These are phyloP conservation scores for Wallacemonas collosoma DNA, from an alignment of 208 protist species.

Conservation along the genomic window DNA sequence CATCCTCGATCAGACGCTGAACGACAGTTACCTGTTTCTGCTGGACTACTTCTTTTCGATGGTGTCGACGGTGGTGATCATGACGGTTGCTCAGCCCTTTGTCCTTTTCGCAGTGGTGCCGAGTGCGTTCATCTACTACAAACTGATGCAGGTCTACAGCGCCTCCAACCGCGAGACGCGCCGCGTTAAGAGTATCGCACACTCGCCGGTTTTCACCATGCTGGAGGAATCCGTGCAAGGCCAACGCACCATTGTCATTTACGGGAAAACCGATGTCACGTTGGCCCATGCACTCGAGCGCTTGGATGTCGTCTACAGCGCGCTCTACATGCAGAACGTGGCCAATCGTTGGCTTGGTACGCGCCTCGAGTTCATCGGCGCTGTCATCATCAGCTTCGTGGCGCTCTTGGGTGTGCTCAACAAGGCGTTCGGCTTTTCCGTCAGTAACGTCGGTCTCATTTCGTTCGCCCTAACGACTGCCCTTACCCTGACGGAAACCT, in stretches of 20 bases:
- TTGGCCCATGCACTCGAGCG: conserved; percentile 38
- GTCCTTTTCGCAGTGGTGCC: conserved; percentile 53
- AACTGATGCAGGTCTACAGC: conserved; percentile 90
- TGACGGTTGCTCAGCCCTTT: conserved; percentile 46
- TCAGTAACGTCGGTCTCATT: conserved; percentile 47
- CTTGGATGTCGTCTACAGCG: conserved; percentile 59
- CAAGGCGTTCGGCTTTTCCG: conserved; percentile 25
- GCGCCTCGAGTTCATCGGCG: conserved; percentile 89
- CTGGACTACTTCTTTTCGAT: conserved; percentile 62
- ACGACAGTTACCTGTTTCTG: conserved; percentile 54
- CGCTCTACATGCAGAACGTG: conserved; percentile 50
- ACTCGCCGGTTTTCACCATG: conserved; percentile 93
- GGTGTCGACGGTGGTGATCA: conserved; percentile 54
- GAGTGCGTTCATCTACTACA: conserved; percentile 82
- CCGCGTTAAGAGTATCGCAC: conserved; percentile 83
- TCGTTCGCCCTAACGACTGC: conserved; percentile 67
- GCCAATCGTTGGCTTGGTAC: conserved; percentile 90
- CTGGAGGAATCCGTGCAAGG: conserved; percentile 92
- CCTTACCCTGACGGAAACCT: conserved; percentile 52
- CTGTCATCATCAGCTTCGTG: conserved; percentile 58
- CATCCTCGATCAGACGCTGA: conserved; percentile 71
- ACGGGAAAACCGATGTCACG: conserved; percentile 30
- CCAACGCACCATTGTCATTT: conserved; percentile 85
- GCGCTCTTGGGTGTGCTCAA: conserved; percentile 48
- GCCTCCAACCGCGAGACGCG: conserved; percentile 83